These are phyloP conservation scores for Lactarius trivialis DNA, from an alignment of 768 basidiomycete species.

Conservation along the genomic window DNA sequence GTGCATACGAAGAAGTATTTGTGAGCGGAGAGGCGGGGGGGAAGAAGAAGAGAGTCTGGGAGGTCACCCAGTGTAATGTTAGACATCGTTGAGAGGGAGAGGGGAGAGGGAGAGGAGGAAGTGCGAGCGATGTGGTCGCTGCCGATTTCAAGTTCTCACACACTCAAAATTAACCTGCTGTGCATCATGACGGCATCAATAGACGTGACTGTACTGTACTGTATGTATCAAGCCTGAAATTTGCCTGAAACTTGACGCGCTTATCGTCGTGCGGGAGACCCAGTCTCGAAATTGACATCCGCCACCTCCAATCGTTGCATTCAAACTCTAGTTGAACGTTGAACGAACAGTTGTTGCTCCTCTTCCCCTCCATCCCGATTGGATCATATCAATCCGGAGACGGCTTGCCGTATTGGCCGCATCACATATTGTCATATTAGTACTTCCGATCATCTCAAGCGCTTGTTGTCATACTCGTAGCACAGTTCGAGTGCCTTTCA, in stretches of 20 bases:
- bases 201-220: no score
- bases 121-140: background rate
- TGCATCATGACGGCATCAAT: background rate
- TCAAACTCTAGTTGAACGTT: no score
- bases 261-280: no score
- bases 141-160: background rate
- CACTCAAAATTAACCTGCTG: background rate
- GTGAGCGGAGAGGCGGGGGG: constrained; percentile 75
- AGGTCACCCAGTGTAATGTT: constrained; percentile 28
- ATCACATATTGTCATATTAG: no score
- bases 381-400: background rate
- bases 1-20: constrained; percentile 90
- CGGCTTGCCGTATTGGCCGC: no score
- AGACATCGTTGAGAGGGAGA: background rate
- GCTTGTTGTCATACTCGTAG: background rate
- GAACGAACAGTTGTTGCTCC: background rate
- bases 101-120: background rate
- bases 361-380: background rate
- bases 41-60: constrained; percentile 64
- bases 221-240: no score
- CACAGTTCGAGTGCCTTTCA: background rate
- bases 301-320: no score
- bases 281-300: background rate
- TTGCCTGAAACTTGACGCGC: no score
- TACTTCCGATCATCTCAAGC: background rate